These are phyloP conservation scores for Scedosporium boydii DNA, from an alignment of 2,329 filamentous ascomycete genomes.

Conservation along the genomic window DNA sequence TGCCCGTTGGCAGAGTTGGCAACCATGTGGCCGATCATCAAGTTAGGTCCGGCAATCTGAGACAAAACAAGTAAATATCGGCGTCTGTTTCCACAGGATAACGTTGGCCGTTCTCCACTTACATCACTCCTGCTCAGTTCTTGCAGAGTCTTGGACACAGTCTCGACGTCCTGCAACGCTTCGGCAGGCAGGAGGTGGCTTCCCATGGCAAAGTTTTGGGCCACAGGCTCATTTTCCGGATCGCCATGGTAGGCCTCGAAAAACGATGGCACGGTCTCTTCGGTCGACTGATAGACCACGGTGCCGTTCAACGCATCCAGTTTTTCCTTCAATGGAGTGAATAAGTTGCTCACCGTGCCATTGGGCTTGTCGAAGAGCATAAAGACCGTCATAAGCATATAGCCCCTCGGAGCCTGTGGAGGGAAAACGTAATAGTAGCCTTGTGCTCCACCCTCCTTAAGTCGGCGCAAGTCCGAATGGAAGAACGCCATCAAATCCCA, in stretches of 20 bases:
- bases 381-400: not conserved
- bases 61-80: not conserved
- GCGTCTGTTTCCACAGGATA: not conserved
- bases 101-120: not conserved
- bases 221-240: not conserved
- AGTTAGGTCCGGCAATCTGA: constrained; percentile 11
- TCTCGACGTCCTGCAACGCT: not conserved
- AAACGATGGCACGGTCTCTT: not conserved
- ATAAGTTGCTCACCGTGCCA: not conserved
- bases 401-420: not conserved
- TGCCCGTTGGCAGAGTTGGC: constrained; percentile 14
- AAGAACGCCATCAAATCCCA: constrained; percentile 4
- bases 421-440: constrained; percentile 6
- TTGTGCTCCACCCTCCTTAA: constrained; percentile 5
- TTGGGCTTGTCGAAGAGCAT: not conserved
- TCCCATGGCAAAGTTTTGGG: not conserved
- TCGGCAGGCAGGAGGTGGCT: constrained; percentile 1
- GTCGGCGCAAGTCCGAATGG: not conserved
- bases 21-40: constrained; percentile 19
- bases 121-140: not conserved
- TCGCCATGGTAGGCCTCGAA: not conserved
- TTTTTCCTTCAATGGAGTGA: not conserved
- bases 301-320: not conserved
- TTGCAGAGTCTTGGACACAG: not conserved
- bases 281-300: not conserved